A percentile compares a stretch with the other conserved stretches of the same genome.
These are phyloP conservation scores for Phytophthora lateralis DNA, from an alignment of 352 stramenopile species.

Conservation along the genomic window DNA sequence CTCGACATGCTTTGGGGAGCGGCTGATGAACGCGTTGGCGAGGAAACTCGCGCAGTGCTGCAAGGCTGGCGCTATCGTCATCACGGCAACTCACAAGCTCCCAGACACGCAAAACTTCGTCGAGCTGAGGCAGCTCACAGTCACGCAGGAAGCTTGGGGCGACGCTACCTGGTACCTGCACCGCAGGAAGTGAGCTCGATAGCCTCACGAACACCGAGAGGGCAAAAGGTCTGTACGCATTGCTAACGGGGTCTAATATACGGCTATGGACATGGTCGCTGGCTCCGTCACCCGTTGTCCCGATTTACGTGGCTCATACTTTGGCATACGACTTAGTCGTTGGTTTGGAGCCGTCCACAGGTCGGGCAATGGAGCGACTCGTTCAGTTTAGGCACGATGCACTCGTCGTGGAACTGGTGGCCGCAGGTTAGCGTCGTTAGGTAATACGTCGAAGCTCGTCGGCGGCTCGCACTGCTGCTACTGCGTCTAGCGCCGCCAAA, in stretches of 20 bases:
- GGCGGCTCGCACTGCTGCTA: slow-evolving; percentile 28
- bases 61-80: slow-evolving; percentile 63
- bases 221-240: slow-evolving; percentile 19
- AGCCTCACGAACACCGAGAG: slow-evolving; percentile 1
- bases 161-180: slow-evolving; percentile 64
- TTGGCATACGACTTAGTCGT: slow-evolving; percentile 24
- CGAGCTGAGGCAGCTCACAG: slow-evolving; percentile 40
- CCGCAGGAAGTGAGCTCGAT: slow-evolving; percentile 41
- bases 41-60: slow-evolving; percentile 49
- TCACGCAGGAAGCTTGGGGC: slow-evolving; percentile 67
- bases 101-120: slow-evolving; percentile 55
- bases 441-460: slow-evolving; percentile 52
- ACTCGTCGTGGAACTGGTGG: slow-evolving; percentile 86
- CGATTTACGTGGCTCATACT: slow-evolving; percentile 30
- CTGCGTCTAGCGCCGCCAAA: slow-evolving; percentile 14
- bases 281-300: slow-evolving; percentile 18
- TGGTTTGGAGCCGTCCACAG: slow-evolving; percentile 45
- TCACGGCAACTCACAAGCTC: slow-evolving; percentile 63
- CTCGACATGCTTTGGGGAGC: slow-evolving; percentile 87
- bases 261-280: slow-evolving; percentile 31
- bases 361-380: slow-evolving; percentile 69
- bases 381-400: slow-evolving; percentile 81
- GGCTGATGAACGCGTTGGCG: slow-evolving; percentile 60
- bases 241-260: slow-evolving; percentile 40
- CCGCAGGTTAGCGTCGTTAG: slow-evolving; percentile 74